Percentiles rank a stretch among this genome's conserved stretches.
Conservation (phyloP, 2,329 filamentous ascomycete genomes). For the Gaeumannomyces sp. region DNA sequence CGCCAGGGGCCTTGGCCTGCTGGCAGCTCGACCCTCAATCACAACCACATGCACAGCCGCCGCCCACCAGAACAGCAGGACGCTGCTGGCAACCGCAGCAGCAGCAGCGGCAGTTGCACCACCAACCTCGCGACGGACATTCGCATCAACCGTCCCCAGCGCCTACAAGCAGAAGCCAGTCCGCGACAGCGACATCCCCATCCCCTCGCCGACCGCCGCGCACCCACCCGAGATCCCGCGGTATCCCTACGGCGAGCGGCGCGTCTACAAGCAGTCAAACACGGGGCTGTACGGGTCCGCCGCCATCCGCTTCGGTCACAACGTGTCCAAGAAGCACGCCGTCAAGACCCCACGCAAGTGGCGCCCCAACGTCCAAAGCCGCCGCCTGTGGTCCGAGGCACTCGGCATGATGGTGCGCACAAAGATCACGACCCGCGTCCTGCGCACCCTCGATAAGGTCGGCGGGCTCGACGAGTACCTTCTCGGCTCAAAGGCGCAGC, state of each 20-base stretch:
- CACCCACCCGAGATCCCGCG: constrained; percentile 41
- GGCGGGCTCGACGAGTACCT: constrained; percentile 91
- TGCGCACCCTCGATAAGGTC: constrained; percentile 71
- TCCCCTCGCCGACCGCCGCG: constrained; percentile 39
- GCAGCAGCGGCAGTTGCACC: neutral
- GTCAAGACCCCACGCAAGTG: constrained; percentile 67
- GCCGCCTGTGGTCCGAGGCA: constrained; percentile 59
- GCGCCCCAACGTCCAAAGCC: constrained; percentile 68
- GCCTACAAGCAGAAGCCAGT: constrained; percentile 22
- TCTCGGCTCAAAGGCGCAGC: constrained; percentile 67
- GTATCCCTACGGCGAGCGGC: constrained; percentile 68
- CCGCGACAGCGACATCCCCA: constrained; percentile 25
- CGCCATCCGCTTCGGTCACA: constrained; percentile 75
- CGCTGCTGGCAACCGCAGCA: neutral
- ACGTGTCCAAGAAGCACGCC: constrained; percentile 60
- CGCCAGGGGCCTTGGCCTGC: constrained; percentile 4
- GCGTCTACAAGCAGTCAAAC: constrained; percentile 75
- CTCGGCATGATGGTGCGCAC: constrained; percentile 60
- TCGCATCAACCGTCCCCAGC: constrained; percentile 20
- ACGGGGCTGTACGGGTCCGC: constrained; percentile 63
- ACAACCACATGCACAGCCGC: neutral
- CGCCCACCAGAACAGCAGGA: neutral
- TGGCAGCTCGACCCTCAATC: neutral
- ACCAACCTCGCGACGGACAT: neutral
- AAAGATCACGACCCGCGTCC: constrained; percentile 62